phyloP scores from a whole-genome alignment of 2,329 filamentous ascomycete species.

The Alternaria postmessia region DNA sequence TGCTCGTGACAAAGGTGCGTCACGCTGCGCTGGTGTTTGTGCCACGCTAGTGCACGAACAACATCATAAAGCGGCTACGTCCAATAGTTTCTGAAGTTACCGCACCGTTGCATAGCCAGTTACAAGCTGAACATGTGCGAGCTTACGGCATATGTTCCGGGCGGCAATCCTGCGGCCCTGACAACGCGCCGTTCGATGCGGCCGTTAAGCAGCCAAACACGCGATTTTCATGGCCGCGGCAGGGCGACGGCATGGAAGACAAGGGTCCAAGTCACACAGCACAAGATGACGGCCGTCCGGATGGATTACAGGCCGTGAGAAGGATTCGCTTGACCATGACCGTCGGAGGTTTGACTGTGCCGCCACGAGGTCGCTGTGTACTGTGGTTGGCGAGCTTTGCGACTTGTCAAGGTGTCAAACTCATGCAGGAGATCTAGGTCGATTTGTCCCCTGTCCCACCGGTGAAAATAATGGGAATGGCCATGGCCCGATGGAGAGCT shows the following conservation, averaged over 20 bases:
- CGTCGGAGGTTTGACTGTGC: constrained; percentile 13
- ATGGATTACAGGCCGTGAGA: constrained; percentile 14
- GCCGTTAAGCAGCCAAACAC: constrained; percentile 29
- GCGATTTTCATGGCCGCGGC: constrained; percentile 18
- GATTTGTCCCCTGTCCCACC: constrained; percentile 10
- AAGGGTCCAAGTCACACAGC: constrained; percentile 22
- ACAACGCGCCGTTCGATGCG: constrained; percentile 31
- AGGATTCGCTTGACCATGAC: constrained; percentile 19
- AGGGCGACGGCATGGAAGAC: constrained; percentile 14
- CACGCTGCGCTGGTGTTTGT: constrained; percentile 11
- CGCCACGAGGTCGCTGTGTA: constrained; percentile 15
- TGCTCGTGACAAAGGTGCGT: constrained; percentile 3
- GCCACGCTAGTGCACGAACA: constrained; percentile 21
- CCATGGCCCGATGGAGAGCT: constrained; percentile 9
- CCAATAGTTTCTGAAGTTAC: constrained; percentile 13
- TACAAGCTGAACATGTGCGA: constrained; percentile 17
- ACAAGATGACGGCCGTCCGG: constrained; percentile 9
- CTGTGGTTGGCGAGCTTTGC: constrained; percentile 2
- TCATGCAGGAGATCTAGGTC: constrained; percentile 1
- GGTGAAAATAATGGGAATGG: constrained; percentile 8
- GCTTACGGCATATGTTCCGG: constrained; percentile 29
- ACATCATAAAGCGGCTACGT: constrained; percentile 20
- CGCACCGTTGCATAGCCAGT: constrained; percentile 12
- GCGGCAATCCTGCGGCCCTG: constrained; percentile 31
- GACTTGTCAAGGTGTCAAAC: constrained; percentile 10